Evolutionary conservation across 495 filamentous ascomycete species (phyloP).

Genomic region (Neurospora terricola): DNA sequence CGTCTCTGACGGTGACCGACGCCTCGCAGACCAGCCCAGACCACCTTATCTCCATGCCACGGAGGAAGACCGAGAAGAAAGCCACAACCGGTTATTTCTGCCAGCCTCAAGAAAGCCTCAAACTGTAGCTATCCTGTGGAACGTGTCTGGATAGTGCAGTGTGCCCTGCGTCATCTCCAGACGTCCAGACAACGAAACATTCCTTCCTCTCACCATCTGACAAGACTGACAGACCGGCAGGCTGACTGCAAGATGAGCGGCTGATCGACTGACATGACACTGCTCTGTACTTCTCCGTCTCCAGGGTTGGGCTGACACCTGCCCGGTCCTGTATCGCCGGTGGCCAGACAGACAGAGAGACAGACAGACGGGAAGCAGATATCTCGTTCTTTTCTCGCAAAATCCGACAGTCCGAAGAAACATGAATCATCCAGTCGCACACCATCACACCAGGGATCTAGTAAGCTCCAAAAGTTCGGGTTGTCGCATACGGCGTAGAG

Average conservation of each 20-base stretch:
- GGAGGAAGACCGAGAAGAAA: not conserved
- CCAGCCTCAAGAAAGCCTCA: not conserved
- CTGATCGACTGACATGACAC: not conserved
- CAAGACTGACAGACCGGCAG: not conserved
- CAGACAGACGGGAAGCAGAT: not conserved
- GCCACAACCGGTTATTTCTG: not conserved
- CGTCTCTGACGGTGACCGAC: not conserved
- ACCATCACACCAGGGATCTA: not conserved
- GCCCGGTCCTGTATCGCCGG: not conserved
- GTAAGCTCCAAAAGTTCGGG: not conserved
- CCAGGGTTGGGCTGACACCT: not conserved
- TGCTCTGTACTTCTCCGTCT: not conserved
- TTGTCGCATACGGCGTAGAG: not conserved
- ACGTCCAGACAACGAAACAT: not conserved
- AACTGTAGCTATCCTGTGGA: not conserved
- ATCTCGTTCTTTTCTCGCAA: not conserved
- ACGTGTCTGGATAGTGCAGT: not conserved
- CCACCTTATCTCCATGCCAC: not conserved
- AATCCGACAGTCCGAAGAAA: not conserved
- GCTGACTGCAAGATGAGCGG: not conserved
- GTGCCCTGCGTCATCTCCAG: not conserved
- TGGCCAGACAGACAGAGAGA: not conserved
- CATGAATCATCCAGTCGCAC: not conserved
- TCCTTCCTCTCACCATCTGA: not conserved
- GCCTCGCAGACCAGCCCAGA: not conserved